Evolutionary conservation across 345 rosid species (phyloP), one percentile per base, ranked within the genome.

Genomic region (Gynandropsis gynandra): DNA sequence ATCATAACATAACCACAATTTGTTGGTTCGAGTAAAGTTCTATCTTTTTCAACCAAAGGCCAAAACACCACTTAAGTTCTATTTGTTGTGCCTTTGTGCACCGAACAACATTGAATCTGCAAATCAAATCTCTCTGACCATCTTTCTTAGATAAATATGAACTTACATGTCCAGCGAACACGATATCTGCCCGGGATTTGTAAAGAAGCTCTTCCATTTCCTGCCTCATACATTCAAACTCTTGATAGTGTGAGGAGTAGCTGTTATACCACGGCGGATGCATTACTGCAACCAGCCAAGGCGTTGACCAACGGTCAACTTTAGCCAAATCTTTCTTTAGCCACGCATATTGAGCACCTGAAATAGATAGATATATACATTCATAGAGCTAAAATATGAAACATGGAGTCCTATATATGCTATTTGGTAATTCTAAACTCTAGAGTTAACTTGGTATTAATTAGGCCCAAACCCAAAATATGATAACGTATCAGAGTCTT

Each of bases 221-320:
- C 65, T 72, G 86, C 67, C 97, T 77, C 97, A 86, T 89, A 69
- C 97, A 89, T 71, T 89, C 97, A 56, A 79, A 83, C 64, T 85
- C 97, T 50, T 83, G 88, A 70, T 83, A 89, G 50, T 89, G 97
- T 1, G 97, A 80, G 39, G 79, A 62, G 47, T 83, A 85, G 69
- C 85, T 82, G 56, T 76, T 82, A 54, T 81, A 89, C 89, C 95
- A 89, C 12, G 95, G 95, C 10, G 93, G 69, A 74, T 89, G 95
- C 95, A 80, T 77, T 11, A 79, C 78, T 41, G 88, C 94, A 41
- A 81, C 85, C 35, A 89, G 59, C 97, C 97, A 89, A 8, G 93
- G 95, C 27, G 87, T 85, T 47, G 72, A 62, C 1, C 56, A 19
- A 5, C 80, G 80, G 59, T 83, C 78, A 34, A 85, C 70, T 55